phyloP scores from a whole-genome alignment of 768 basidiomycete genomes.

The Guyanaporus albipodus region DNA sequence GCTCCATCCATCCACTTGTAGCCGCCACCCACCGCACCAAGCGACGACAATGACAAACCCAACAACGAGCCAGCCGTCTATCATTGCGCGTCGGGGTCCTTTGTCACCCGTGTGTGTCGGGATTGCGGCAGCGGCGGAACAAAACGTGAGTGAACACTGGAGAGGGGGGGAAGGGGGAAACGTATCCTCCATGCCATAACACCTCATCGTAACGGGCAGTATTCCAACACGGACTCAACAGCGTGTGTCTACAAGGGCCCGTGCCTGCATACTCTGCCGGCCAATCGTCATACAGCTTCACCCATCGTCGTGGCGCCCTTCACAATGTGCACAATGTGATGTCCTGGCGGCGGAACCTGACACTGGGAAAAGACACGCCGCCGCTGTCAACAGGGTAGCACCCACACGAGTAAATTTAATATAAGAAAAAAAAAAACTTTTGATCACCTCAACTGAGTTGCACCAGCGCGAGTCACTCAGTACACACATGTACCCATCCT shows the following conservation, averaged over 20 bases:
- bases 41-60: slow-evolving; percentile 4
- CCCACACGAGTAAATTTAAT: slow-evolving; percentile 12
- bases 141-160: not conserved
- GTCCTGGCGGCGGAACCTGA: not conserved
- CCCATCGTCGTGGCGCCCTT: slow-evolving; percentile 17
- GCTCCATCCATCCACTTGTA: not conserved
- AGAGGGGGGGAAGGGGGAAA: too few relatives aligned
- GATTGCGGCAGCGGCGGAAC: not conserved
- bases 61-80: slow-evolving; percentile 6
- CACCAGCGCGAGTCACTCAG: not conserved
- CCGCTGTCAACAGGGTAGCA: slow-evolving; percentile 12
- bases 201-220: slow-evolving; percentile 3
- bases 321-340: not conserved
- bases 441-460: slow-evolving; percentile 3
- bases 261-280: slow-evolving; percentile 2
- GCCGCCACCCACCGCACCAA: not conserved
- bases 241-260: slow-evolving; percentile 1
- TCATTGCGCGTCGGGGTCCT: not conserved
- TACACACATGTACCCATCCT: too few relatives aligned
- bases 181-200: slow-evolving; percentile 13
- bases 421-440: not conserved
- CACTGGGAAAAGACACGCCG: slow-evolving; percentile 12
- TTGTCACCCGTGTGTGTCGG: too few relatives aligned
- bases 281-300: not conserved
- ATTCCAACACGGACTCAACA: not conserved